These are phyloP conservation scores for Lobosporangium transversale DNA, from an alignment of 192 early-diverging fungal genomes.

Conservation along the genomic window DNA sequence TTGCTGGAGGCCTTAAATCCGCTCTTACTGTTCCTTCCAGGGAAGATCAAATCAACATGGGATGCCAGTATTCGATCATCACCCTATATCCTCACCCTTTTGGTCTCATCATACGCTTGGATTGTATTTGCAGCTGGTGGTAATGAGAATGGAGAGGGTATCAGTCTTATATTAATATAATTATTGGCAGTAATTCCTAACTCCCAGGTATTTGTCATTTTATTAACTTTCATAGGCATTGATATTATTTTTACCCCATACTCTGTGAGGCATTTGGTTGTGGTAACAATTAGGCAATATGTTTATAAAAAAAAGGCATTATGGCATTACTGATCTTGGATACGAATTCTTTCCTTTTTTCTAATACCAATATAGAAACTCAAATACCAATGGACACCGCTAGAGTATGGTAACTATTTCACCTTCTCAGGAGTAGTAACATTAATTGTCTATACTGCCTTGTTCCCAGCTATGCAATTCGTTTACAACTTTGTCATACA, in stretches of 20 bases:
- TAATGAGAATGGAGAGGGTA: too few relatives aligned
- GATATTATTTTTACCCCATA: slow-evolving; percentile 20
- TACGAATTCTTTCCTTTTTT: neutral
- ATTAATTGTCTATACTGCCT: slow-evolving; percentile 24
- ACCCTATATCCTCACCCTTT: slow-evolving; percentile 6
- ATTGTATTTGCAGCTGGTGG: neutral
- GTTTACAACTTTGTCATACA: slow-evolving; percentile 6
- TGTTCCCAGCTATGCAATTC: slow-evolving; percentile 31
- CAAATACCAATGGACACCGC: slow-evolving; percentile 9
- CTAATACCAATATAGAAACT: slow-evolving; percentile 13
- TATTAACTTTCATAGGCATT: slow-evolving; percentile 15
- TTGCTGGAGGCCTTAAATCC: slow-evolving; percentile 15
- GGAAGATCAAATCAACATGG: slow-evolving; percentile 5
- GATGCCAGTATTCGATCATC: slow-evolving; percentile 23
- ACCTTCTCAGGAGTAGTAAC: slow-evolving; percentile 3
- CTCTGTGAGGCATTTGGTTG: slow-evolving; percentile 31
- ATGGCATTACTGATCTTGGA: neutral
- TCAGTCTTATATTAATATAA: too few relatives aligned
- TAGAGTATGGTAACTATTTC: slow-evolving; percentile 5
- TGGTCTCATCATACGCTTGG: slow-evolving; percentile 18
- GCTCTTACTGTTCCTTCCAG: slow-evolving; percentile 34
- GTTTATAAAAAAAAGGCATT: too few relatives aligned
- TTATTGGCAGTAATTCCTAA: too few relatives aligned
- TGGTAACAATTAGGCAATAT: too few relatives aligned
- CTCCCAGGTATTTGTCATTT: too few relatives aligned